phyloP scores from a whole-genome alignment of 495 filamentous ascomycete genomes.

The Lophiostoma macrostomum region DNA sequence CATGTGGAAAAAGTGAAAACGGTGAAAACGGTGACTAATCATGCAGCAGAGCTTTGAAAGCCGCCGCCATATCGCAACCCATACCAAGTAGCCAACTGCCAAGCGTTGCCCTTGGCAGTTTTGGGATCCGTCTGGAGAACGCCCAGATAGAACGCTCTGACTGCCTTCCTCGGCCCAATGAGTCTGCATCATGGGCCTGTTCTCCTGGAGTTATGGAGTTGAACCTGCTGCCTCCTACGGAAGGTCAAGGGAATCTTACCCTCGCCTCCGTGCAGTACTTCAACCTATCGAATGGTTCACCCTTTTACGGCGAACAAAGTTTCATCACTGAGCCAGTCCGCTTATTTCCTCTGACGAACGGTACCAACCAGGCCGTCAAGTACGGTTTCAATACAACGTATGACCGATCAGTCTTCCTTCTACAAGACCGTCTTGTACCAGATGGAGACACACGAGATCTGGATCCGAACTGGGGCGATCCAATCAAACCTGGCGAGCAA shows the following conservation, averaged over 20 bases:
- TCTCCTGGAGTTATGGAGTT: not conserved
- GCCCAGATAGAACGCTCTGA: slow-evolving; percentile 10
- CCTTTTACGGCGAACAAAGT: not conserved
- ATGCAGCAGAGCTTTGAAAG: no score
- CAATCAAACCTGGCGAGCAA: slow-evolving; percentile 57
- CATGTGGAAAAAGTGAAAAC: no score
- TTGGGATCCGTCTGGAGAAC: not conserved
- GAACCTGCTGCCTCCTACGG: not conserved
- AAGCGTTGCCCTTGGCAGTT: slow-evolving; percentile 8
- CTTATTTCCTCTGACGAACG: no score
- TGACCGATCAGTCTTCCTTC: not conserved
- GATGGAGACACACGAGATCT: not conserved
- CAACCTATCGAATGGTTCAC: not conserved
- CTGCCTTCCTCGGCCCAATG: slow-evolving; percentile 13
- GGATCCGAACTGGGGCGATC: not conserved
- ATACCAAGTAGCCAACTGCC: no score
- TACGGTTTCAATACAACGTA: slow-evolving; percentile 8
- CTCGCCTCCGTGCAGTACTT: not conserved
- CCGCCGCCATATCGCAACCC: no score
- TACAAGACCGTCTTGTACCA: slow-evolving; percentile 1
- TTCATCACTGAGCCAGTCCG: not conserved
- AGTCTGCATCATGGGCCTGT: slow-evolving; percentile 21
- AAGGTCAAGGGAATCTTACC: not conserved
- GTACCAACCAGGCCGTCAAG: not conserved
- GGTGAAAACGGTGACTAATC: no score